phyloP scores from a whole-genome alignment of 768 basidiomycete genomes.

The Sporobolomyces roseus region DNA sequence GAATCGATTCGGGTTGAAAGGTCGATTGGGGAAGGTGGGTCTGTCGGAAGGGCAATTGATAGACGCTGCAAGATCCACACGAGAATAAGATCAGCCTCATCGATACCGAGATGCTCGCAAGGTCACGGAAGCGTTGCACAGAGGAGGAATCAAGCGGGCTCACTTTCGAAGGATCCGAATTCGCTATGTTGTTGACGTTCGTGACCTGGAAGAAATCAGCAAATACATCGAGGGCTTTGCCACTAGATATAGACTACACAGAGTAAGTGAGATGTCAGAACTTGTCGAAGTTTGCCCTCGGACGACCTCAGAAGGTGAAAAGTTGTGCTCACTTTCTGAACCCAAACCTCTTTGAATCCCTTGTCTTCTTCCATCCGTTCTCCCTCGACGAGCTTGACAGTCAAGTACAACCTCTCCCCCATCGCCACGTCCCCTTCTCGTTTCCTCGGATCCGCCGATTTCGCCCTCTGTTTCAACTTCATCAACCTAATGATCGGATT shows the following conservation, averaged over 20 bases:
- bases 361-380: constrained; percentile 40
- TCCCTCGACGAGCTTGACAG: constrained; percentile 49
- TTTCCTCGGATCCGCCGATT: constrained; percentile 62
- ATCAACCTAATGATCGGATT: constrained; percentile 63
- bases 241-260: constrained; percentile 57
- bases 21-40: neutral
- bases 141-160: neutral
- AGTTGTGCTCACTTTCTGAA: constrained; percentile 58
- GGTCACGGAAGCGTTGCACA: neutral
- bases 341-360: constrained; percentile 61
- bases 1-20: constrained; percentile 1
- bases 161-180: constrained; percentile 5
- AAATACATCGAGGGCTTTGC: constrained; percentile 63
- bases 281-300: neutral
- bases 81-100: no score
- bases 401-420: constrained; percentile 62
- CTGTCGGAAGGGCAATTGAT: neutral
- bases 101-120: no score
- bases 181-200: constrained; percentile 26
- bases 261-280: neutral
- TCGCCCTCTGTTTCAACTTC: constrained; percentile 69
- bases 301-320: neutral
- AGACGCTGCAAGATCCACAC: neutral
- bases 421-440: constrained; percentile 53
- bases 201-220: constrained; percentile 50